A percentile compares a stretch with the other conserved stretches of the same genome.
phyloP scores from a whole-genome alignment of 768 basidiomycete species.

The Piloderma croceum region DNA sequence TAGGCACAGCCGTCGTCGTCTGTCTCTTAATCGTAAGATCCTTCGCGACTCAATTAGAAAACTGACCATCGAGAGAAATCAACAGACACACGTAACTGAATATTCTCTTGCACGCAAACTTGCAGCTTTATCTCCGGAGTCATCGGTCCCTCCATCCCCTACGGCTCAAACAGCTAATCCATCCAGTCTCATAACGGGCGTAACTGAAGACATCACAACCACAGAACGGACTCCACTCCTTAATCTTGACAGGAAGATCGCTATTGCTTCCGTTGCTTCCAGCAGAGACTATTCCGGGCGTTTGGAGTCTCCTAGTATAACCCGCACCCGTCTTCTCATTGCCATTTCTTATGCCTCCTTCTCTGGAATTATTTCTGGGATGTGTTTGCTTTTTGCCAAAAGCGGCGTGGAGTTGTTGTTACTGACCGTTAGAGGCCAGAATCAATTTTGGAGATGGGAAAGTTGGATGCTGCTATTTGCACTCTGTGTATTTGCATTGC shows the following conservation, averaged over 20 bases:
- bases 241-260: slow-evolving; percentile 31
- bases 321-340: slow-evolving; percentile 54
- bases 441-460: slow-evolving; percentile 82
- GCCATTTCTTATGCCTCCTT: slow-evolving; percentile 84
- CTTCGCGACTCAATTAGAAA: too few relatives aligned
- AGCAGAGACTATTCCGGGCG: slow-evolving; percentile 9
- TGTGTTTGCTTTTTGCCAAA: slow-evolving; percentile 92
- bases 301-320: slow-evolving; percentile 16
- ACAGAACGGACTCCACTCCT: slow-evolving; percentile 59
- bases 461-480: slow-evolving; percentile 76
- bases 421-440: slow-evolving; percentile 65
- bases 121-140: slow-evolving; percentile 21
- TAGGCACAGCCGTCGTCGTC: slow-evolving; percentile 53
- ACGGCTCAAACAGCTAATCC: slow-evolving; percentile 29
- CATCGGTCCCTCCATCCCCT: slow-evolving; percentile 32
- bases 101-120: slow-evolving; percentile 47
- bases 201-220: slow-evolving; percentile 25
- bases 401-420: slow-evolving; percentile 86
- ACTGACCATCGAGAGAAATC: too few relatives aligned
- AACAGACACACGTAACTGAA: slow-evolving; percentile 69
- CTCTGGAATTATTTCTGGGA: slow-evolving; percentile 84
- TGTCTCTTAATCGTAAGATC: slow-evolving; percentile 59
- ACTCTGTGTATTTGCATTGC: slow-evolving; percentile 65
- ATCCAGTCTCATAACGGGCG: slow-evolving; percentile 33
- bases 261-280: slow-evolving; percentile 15